phyloP scores from a whole-genome alignment of 306 rosid genomes.

The Citrullus colocynthis region DNA sequence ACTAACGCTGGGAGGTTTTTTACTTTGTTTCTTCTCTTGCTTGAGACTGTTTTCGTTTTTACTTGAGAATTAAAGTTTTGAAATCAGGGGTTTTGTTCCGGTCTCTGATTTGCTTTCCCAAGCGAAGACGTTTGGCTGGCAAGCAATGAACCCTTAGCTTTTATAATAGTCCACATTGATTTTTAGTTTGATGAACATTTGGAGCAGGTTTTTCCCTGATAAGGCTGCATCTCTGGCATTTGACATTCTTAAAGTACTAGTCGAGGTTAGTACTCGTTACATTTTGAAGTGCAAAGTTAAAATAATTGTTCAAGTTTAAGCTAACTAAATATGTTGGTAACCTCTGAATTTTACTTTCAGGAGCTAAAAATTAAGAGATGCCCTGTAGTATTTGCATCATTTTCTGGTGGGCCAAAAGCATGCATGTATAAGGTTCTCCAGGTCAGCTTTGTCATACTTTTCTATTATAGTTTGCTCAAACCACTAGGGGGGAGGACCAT shows the following conservation, averaged over 20 bases:
- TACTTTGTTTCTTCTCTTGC: background rate
- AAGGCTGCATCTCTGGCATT: constrained; percentile 56
- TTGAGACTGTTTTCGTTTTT: background rate
- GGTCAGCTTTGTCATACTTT: constrained; percentile 33
- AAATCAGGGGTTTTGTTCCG: background rate
- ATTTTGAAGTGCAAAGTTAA: background rate
- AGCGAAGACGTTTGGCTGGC: background rate
- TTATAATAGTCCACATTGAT: background rate
- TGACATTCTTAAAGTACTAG: constrained; percentile 60
- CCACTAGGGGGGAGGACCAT: background rate
- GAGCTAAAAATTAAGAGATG: constrained; percentile 60
- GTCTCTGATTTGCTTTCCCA: background rate
- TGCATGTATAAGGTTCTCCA: constrained; percentile 78
- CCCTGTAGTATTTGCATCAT: constrained; percentile 77
- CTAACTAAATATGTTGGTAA: background rate
- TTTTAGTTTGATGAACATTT: background rate
- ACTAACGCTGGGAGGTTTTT: background rate
- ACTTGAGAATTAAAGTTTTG: background rate
- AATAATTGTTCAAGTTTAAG: background rate
- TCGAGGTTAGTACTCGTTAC: constrained; percentile 32
- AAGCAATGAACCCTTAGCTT: background rate
- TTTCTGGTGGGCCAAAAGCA: constrained; percentile 87
- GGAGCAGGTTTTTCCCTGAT: constrained; percentile 83
- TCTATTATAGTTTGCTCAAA: background rate
- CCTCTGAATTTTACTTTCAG: constrained; percentile 18